Evolutionary conservation across 345 rosid genomes (phyloP), one percentile per base, ranked within the genome.

Genomic region (Excoecaria agallocha): DNA sequence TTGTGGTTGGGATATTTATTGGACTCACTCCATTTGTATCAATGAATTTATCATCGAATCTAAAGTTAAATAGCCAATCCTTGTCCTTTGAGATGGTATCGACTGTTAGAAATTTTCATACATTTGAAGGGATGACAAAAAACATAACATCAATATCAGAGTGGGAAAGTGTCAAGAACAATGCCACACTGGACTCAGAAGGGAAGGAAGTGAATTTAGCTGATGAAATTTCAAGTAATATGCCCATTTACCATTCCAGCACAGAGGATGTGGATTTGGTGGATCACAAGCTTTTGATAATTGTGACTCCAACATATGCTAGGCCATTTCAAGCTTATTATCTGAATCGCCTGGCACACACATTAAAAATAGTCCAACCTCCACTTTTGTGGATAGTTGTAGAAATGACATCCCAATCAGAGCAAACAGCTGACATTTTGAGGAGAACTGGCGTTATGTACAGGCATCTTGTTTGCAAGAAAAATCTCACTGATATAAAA

Each of bases 301-400:
- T 90, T 51, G 86, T 86, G 74, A 90, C 92, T 57, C 84, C 88
- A 11, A 85, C 92, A 0, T 41, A 66, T 76, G 38, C 82, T 73
- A 63, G 79, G 16, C 77, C 77, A 5, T 74, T 84, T 73, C 89
- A 88, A 76, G 87, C 86, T 22, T 84, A 79, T 76, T 82, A 84
- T 79, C 74, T 90, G 77, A 86, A 79, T 64, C 87, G 85, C 46
- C 70, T 88, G 84, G 88, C 86, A 0, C 68, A 83, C 64, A 79
- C 90, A 12, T 70, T 90, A 72, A 85, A 74, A 70, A 82, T 80
- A 25, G 85, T 83, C n/a, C 77, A 76, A 48, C 85, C 88, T 74
- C 94, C 92, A 58, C 70, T 90, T 16, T 74, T 90, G 84, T 90
- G 92, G 94, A 83, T 88, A 52, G 90, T 90, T 74, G 89, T 86